Conservation (phyloP, 352 stramenopile genomes). For the Elongisporangium undulatum region DNA sequence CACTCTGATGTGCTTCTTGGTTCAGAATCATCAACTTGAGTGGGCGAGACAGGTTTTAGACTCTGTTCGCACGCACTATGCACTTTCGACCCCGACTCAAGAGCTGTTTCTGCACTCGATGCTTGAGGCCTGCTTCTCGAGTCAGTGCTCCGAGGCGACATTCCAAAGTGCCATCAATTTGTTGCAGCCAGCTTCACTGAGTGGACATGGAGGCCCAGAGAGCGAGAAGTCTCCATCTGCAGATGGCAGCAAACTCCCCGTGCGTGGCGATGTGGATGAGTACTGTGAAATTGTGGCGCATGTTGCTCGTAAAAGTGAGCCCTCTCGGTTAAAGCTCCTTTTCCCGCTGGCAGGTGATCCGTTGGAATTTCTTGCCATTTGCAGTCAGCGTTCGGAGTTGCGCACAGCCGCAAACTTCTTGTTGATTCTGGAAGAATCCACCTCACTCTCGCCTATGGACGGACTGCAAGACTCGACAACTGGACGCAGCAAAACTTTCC, state of each 20-base stretch:
- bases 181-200: conserved; percentile 23
- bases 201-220: not conserved
- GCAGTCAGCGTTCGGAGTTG: conserved; percentile 60
- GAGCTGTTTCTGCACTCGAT: conserved; percentile 81
- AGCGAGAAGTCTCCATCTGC: not conserved
- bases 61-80: conserved; percentile 44
- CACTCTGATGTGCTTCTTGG: conserved; percentile 58
- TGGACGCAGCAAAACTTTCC: conserved; percentile 13
- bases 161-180: conserved; percentile 47
- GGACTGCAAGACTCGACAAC: not conserved
- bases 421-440: conserved; percentile 64
- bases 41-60: conserved; percentile 49
- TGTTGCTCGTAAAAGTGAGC: conserved; percentile 81
- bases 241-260: not conserved
- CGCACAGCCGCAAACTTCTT: conserved; percentile 82
- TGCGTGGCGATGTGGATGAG: conserved; percentile 48
- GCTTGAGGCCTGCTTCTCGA: conserved; percentile 59
- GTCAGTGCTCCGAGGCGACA: conserved; percentile 32
- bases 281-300: conserved; percentile 85
- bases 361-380: conserved; percentile 54
- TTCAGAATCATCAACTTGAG: conserved; percentile 56
- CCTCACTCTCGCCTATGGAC: conserved; percentile 6
- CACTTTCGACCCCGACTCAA: conserved; percentile 62
- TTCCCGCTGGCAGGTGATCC: conserved; percentile 70
- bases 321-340: conserved; percentile 60